Base-by-base conservation (phyloP, 441 rosid genomes). In the Populus hybrid region DNA sequence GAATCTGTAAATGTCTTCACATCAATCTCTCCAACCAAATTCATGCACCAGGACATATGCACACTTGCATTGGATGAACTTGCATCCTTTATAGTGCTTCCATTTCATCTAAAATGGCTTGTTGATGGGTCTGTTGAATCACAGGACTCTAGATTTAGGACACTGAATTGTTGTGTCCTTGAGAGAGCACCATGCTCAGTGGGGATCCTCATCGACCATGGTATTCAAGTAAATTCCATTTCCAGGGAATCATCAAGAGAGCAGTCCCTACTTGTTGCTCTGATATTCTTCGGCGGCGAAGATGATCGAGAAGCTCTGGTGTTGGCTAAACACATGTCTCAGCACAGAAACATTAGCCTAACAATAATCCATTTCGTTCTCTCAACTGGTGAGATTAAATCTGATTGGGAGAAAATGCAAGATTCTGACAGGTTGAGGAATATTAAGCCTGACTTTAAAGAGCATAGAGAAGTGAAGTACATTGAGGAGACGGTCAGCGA, bases 11-110 rank as follows among this genome's bases (percentile, higher is more conserved):
- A 86, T 10, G 76, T 34, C 57, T 87, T 70, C 86, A 87, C 83
- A 2, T 84, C 86, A 24, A 72, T 88, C 9, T 83, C 91, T 24
- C 88, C 85, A 1, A 36, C 70, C 0, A 63, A 32, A 40, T 63
- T 76, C 50, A 86, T 86, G 91, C 67, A 86, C 24, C 83, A 88
- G 21, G 93, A 86, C 67, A 79, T 87, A 11, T 84, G 88, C 83
- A 85, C 50, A 18, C 85, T 90, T 4, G 90, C 85, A 1, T 73
- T 86, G 4, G 79, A 87, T 23, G 81, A 73, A 5, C 24, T 36
- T 5, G 73, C 86, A 50, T 79, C 86, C 38, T 42, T 87, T 8
- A 77, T 84, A 18, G 35, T 90, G 10, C 72, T 87, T 9, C 91
- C 89, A 1, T 88, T 88, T 71, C 93, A 87, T 67, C 40, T 73